These are phyloP conservation scores for Xylaria polymorpha DNA, from an alignment of 2,329 filamentous ascomycete genomes.

Conservation along the genomic window DNA sequence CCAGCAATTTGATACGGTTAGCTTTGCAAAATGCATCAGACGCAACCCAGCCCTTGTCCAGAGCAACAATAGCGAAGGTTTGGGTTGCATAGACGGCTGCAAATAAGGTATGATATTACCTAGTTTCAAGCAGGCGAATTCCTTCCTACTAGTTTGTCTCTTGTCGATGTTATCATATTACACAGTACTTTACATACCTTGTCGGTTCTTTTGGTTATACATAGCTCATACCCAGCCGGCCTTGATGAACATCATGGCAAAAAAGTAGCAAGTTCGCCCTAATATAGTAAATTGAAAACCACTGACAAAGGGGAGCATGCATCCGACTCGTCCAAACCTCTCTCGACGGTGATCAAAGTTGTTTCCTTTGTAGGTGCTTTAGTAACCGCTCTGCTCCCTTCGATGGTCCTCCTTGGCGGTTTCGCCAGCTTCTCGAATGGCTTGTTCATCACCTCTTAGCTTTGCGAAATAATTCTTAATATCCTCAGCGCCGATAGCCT, in stretches of 20 bases:
- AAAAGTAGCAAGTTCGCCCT: background rate
- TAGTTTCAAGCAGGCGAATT: background rate
- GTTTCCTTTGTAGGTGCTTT: conserved; percentile 25
- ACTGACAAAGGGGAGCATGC: background rate
- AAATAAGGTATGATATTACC: background rate
- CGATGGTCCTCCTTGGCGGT: conserved; percentile 59
- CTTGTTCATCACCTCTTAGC: conserved; percentile 86
- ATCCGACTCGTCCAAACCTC: background rate
- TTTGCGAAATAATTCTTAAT: conserved; percentile 98
- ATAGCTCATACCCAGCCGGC: conserved; percentile 20
- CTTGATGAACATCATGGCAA: conserved; percentile 5
- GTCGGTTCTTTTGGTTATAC: conserved; percentile 19
- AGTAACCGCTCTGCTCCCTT: conserved; percentile 67
- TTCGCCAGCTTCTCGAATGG: conserved; percentile 71
- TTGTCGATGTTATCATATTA: conserved; percentile 8
- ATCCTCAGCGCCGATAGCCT: conserved; percentile 91
- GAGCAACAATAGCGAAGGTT: conserved; percentile 44
- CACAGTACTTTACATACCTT: conserved; percentile 22
- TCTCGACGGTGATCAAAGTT: background rate
- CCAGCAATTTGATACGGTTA: conserved; percentile 53
- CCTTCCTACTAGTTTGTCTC: background rate
- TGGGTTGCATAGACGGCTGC: conserved; percentile 42
- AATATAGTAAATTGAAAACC: background rate
- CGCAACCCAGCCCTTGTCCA: conserved; percentile 39
- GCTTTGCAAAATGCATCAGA: conserved; percentile 43